These are phyloP conservation scores for Parietaria judaica DNA, from an alignment of 306 rosid species.

Conservation along the genomic window DNA sequence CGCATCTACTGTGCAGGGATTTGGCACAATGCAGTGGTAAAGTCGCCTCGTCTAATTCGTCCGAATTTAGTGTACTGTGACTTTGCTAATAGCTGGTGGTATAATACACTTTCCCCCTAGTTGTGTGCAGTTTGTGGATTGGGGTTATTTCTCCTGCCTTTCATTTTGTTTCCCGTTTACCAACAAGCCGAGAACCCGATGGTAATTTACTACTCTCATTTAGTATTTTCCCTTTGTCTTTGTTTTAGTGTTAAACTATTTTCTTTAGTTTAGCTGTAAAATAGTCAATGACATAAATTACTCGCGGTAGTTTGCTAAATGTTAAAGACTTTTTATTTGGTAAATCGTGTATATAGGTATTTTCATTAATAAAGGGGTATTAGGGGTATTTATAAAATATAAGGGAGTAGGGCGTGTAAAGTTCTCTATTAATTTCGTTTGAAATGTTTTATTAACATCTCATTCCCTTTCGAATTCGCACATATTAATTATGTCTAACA, in stretches of 20 bases:
- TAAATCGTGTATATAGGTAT: no score
- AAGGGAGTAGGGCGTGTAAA: no score
- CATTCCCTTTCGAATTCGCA: no score
- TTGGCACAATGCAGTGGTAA: constrained; percentile 95
- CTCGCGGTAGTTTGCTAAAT: no score
- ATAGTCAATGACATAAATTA: no score
- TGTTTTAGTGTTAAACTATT: background rate
- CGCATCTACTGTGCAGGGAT: constrained; percentile 83
- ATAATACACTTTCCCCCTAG: constrained; percentile 30
- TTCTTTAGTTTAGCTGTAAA: no score
- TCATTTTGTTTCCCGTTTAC: constrained; percentile 71
- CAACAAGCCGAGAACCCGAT: constrained; percentile 36
- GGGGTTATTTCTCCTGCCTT: constrained; percentile 58
- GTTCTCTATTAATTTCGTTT: no score
- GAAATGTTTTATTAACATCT: no score
- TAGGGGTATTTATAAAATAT: no score
- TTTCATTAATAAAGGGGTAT: no score
- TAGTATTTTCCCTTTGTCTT: background rate
- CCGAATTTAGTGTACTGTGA: background rate
- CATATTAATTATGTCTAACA: constrained; percentile 27
- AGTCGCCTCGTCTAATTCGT: constrained; percentile 9
- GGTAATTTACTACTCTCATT: constrained; percentile 35
- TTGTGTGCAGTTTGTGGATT: constrained; percentile 72
- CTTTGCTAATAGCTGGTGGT: constrained; percentile 12
- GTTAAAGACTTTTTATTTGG: no score